Base-by-base conservation (phyloP, 495 filamentous ascomycete genomes). In the Hypomontagnella monticulosa region DNA sequence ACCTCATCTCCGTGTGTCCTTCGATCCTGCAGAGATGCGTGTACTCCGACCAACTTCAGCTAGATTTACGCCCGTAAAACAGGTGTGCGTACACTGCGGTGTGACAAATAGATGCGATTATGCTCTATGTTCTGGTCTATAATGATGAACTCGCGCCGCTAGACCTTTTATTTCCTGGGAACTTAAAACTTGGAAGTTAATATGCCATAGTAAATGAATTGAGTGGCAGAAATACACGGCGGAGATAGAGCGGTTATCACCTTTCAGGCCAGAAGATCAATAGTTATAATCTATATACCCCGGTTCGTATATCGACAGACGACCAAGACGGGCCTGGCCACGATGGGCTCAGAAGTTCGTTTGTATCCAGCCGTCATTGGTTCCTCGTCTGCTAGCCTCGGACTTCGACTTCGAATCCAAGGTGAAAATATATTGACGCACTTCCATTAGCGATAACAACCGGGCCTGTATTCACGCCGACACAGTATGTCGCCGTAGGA, bases 11-110 rank as follows among this genome's bases (percentile, higher is more conserved):
- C 67, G 72, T 71, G 60, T 73, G 64, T 67, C 59, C 62, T 63
- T 73, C 72, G 70, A 73, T 75, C 72, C 72, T 75, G 70, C 70
- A 75, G 66, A 62, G 52, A 69, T 65, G 71, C 71, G 72, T 66
- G 65, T 71, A 55, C 72, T 67, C 67, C 70, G 59, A 65, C 61
- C 57, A 27, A 27, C 23, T 10, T 66, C 49, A 52, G 49, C 50
- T 43, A 59, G 43, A 60, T 61, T 74, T 74, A 74, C 71, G 71
- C 48, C 69, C 69, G 71, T 74, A 74, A 74, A 70, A 66, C 57
- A 63, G 54, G 51, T 44, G 57, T 67, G 58, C 61, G 43, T 60
- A 50, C 33, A 7, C 69, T 67, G 61, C 61, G 9, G 60, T 72
- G 70, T 34, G 20, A 71, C 69, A 61, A 53, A 61, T 34, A 69